A percentile compares a stretch with the other conserved stretches of the same genome.
phyloP scores from a whole-genome alignment of 2,329 filamentous ascomycete species.

The Basipetospora sp. region DNA sequence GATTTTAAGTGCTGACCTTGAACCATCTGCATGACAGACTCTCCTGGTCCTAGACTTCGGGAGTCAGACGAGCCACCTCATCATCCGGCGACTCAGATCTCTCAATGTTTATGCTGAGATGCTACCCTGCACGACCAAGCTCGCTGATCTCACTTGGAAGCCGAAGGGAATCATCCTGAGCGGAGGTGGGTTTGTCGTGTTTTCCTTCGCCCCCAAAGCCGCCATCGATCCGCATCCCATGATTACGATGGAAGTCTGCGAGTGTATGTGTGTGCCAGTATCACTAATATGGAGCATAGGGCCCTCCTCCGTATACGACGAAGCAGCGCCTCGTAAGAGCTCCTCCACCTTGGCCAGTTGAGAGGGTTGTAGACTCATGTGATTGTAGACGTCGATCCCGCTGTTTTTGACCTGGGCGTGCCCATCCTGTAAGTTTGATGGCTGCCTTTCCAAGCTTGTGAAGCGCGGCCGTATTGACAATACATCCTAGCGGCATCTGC shows the following conservation, averaged over 20 bases:
- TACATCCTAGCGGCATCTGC: slow-evolving; percentile 44
- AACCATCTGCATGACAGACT: slow-evolving; percentile 28
- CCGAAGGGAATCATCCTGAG: slow-evolving; percentile 64
- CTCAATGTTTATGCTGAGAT: slow-evolving; percentile 77
- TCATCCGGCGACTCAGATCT: slow-evolving; percentile 59
- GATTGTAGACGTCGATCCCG: slow-evolving; percentile 53
- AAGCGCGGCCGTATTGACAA: too few relatives aligned
- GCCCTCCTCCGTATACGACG: slow-evolving; percentile 65
- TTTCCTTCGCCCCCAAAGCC: too few relatives aligned
- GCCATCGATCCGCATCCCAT: neutral
- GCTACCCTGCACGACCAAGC: slow-evolving; percentile 73
- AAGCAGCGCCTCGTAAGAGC: slow-evolving; percentile 43
- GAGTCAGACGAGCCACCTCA: slow-evolving; percentile 55
- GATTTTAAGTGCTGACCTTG: too few relatives aligned
- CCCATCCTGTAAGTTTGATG: slow-evolving; percentile 32
- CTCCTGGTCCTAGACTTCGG: slow-evolving; percentile 60
- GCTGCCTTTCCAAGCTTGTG: too few relatives aligned
- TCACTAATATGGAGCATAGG: slow-evolving; percentile 13
- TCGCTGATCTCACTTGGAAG: slow-evolving; percentile 60
- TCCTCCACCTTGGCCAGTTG: too few relatives aligned
- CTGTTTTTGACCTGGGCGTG: slow-evolving; percentile 61
- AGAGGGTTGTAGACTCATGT: too few relatives aligned
- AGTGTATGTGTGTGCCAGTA: too few relatives aligned
- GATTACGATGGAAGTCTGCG: slow-evolving; percentile 1
- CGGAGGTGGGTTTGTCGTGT: slow-evolving; percentile 24